Evolutionary conservation across 805 yeast genomes (phyloP), one percentile per base, ranked within the genome.

Genomic region (Hagleromyces aurorensis): DNA sequence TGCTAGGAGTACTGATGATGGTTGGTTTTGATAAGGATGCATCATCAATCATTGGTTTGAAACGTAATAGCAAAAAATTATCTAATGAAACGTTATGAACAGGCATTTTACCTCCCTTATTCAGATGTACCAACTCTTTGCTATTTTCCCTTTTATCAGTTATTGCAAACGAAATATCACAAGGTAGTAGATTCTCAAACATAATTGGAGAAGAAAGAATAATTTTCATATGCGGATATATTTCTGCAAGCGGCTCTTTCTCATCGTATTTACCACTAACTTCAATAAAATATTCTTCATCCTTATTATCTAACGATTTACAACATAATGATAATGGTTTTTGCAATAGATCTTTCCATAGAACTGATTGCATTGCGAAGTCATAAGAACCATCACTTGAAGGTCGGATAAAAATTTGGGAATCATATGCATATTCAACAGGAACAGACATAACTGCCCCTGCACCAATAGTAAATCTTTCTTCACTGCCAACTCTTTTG

Each of bases 141-240:
- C 69, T 69, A 30, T 69, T 70, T 19, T 75, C 63, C 13, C 74
- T 75, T 46, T 83, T 82, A 51, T 86, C 91, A 53, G 79, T 81
- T 9, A 91, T 64, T 33, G 80, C 64, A 57, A 80, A 85, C 12
- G 71, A 65, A 24, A 89, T 56, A 44, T 83, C 94, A 49, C 70
- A 81, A 0, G 99, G 97, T 28, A 93, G 54, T 29, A 85, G 61
- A 47, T 91, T 91, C 42, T 82, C 86, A 34, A 91, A 65, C 43
- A 82, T 83, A 25, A 91, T 57, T 0, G 98, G 97, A 0, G 97
- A 84, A 0, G 91, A 75, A 5, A 91, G 59, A 4, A 75, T 68
- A 14, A 91, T 59, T 6, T 65, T 69, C 82, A 89, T 69, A 45
- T 83, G 91, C 0, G 98, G 98, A 47, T 84, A 93, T 1, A 82